phyloP scores from a whole-genome alignment of 805 yeast species.

The Ogataea dorogensis region DNA sequence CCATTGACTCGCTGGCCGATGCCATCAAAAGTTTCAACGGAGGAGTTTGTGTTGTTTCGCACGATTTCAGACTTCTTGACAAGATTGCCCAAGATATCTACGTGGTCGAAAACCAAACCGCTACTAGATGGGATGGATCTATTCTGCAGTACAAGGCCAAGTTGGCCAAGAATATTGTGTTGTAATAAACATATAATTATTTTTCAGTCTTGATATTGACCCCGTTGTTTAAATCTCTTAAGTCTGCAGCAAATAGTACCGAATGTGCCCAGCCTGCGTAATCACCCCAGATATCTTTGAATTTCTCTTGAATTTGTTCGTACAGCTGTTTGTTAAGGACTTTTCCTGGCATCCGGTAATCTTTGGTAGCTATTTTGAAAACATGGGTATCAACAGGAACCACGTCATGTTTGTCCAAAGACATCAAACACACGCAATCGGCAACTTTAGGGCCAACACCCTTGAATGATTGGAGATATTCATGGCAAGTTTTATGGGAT shows the following conservation, averaged over 20 bases:
- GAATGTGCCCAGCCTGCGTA: conserved; percentile 99
- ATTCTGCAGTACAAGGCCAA: conserved; percentile 91
- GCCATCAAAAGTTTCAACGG: conserved; percentile 94
- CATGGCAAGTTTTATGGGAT: conserved; percentile 45
- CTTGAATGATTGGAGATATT: conserved; percentile 57
- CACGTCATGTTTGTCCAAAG: conserved; percentile 77
- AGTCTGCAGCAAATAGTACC: conserved; percentile 85
- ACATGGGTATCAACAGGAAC: conserved; percentile 98
- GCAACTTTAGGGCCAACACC: conserved; percentile 99
- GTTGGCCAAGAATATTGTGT: conserved; percentile 86
- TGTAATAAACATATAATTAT: conserved; percentile 31
- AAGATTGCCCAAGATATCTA: conserved; percentile 96
- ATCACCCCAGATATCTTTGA: conserved; percentile 75
- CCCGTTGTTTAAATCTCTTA: conserved; percentile 70
- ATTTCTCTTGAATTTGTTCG: conserved; percentile 54
- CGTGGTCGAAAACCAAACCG: conserved; percentile 93
- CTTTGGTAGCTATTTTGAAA: conserved; percentile 81
- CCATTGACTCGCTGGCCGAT: conserved; percentile 95
- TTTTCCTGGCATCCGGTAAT: conserved; percentile 55
- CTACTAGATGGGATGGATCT: conserved; percentile 93
- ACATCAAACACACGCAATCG: conserved; percentile 93
- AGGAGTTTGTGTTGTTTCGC: conserved; percentile 98
- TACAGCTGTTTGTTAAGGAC: conserved; percentile 52
- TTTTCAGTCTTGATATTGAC: conserved; percentile 35
- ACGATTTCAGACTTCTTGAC: conserved; percentile 97